phyloP scores from a whole-genome alignment of 208 protist genomes.

The Acanthamoeba divionensis region DNA sequence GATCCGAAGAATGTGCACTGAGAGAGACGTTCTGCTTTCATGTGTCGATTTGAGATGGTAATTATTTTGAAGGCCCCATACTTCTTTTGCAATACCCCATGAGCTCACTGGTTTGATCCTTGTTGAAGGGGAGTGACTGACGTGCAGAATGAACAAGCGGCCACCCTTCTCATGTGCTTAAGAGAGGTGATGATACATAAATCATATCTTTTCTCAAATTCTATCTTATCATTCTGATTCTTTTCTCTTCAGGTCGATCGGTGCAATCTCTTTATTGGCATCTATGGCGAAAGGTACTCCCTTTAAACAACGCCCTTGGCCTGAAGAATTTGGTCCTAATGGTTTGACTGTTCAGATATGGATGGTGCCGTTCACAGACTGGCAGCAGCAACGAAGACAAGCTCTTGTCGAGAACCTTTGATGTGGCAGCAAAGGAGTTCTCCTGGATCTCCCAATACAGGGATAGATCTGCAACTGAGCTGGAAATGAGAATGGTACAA shows the following conservation, averaged over 20 bases:
- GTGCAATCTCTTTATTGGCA: slow-evolving; percentile 60
- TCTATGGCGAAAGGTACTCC: slow-evolving; percentile 62
- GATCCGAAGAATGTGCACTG: slow-evolving; percentile 63
- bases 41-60: slow-evolving; percentile 69
- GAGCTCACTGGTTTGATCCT: too few relatives aligned
- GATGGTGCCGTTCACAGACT: not conserved
- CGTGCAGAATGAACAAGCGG: slow-evolving; percentile 56
- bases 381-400: slow-evolving; percentile 4
- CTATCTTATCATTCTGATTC: too few relatives aligned
- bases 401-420: slow-evolving; percentile 22
- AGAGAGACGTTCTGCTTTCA: slow-evolving; percentile 59
- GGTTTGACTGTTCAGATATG: not conserved
- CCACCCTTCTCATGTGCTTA: slow-evolving; percentile 61
- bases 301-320: not conserved
- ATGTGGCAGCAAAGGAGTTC: slow-evolving; percentile 58
- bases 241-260: too few relatives aligned
- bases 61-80: not conserved
- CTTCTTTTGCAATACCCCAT: too few relatives aligned
- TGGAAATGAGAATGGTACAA: slow-evolving; percentile 64
- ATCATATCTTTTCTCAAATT: too few relatives aligned
- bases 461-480: slow-evolving; percentile 52
- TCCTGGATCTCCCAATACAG: slow-evolving; percentile 60
- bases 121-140: slow-evolving; percentile 62
- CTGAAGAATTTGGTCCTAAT: not conserved
- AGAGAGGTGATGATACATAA: too few relatives aligned